Evolutionary conservation across 2,329 filamentous ascomycete genomes (phyloP).

Genomic region (Neonectria faginata): DNA sequence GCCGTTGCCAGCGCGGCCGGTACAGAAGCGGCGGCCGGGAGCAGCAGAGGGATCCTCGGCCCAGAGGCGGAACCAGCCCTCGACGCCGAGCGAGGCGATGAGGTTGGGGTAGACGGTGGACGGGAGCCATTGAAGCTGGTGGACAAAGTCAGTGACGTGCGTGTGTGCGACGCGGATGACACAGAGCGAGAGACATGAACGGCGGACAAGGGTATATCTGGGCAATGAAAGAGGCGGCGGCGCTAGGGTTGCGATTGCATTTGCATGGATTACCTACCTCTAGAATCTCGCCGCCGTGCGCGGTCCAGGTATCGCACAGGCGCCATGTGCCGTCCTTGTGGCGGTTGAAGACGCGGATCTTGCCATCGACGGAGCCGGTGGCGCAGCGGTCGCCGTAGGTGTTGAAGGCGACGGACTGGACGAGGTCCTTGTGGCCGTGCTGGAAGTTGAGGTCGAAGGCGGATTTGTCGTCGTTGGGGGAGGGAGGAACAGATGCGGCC

Average conservation of each 20-base stretch:
- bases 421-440: conserved; percentile 82
- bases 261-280: conserved; percentile 75
- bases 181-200: conserved; percentile 10
- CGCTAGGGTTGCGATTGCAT: conserved; percentile 33
- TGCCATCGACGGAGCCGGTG: conserved; percentile 91
- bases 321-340: conserved; percentile 83
- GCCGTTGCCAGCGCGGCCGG: conserved; percentile 60
- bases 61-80: conserved; percentile 93
- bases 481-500: conserved; percentile 49
- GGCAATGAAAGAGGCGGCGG: conserved; percentile 3
- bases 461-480: conserved; percentile 58
- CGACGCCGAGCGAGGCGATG: conserved; percentile 87
- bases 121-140: conserved; percentile 90
- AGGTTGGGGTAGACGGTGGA: conserved; percentile 88
- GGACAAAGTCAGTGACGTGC: conserved; percentile 34
- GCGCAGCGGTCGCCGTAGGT: conserved; percentile 92
- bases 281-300: conserved; percentile 89
- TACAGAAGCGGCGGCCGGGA: conserved; percentile 84
- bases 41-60: conserved; percentile 87
- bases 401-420: conserved; percentile 90
- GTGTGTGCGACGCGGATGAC: conserved; percentile 31
- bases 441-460: conserved; percentile 72
- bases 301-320: conserved; percentile 87
- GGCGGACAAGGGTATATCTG: neutral
- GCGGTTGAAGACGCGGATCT: conserved; percentile 89